Evolutionary conservation across 2,329 filamentous ascomycete genomes (phyloP), one percentile per base, ranked within the genome.

Genomic region (Fusarium torreyae): DNA sequence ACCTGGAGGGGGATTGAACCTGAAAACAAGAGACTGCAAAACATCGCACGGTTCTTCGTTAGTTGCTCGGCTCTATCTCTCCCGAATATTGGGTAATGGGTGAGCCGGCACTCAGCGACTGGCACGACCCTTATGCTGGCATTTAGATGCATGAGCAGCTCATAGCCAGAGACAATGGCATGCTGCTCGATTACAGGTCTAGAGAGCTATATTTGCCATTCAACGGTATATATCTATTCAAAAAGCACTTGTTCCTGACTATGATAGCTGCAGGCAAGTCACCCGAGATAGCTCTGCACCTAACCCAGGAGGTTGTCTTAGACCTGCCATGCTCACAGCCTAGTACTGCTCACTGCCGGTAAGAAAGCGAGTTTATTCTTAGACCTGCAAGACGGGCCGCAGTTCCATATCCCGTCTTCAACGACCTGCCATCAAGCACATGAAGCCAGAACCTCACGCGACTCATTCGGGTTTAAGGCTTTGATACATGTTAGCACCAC

Each of bases 221-320:
- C 54, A 33, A 58, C 50, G 31, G 24, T 15, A 66, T 44, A 5
- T 31, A 31, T 31, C 20, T 33, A 43, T 46, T 52, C 31, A 38
- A 39, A 52, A n/a, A 55, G 42, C 45, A 34, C 31, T 65, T 51
- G 51, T 69, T 69, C 66, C 66, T 69, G 66, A 68, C 60, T 66
- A 66, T 34, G 49, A 66, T 57, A 59, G 58, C 58, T 64, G 52
- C 45, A 63, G 51, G 38, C 24, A 34, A 63, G 31, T 69, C 46
- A 43, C 22, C 48, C 42, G 43, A 65, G 60, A 60, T 44, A 36
- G 51, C 33, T 45, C 56, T 54, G 33, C 24, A 54, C 33, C 44
- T 57, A 50, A 42, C 49, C 28, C 36, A 60, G 20, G 58, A 59
- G 15, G 31, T 56, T 53, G 48, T 54, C 56, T 58, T 46, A 31